A percentile compares a stretch with the other conserved stretches of the same genome.
Evolutionary conservation across 2,329 filamentous ascomycete genomes (phyloP).

Genomic region (Atkinsonella hypoxylon): DNA sequence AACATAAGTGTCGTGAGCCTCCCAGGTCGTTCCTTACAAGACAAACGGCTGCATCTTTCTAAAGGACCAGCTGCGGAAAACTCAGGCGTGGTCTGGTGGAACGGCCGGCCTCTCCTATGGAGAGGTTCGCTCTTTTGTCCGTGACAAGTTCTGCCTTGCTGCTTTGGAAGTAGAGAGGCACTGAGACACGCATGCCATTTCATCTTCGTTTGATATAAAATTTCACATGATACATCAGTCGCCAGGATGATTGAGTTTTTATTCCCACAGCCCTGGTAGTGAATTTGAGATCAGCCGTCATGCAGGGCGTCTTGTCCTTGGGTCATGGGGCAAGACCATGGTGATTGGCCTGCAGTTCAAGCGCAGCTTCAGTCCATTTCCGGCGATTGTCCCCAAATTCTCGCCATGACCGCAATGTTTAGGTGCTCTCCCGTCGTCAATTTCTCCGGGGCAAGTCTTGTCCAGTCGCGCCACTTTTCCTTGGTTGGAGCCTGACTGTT

Average conservation of each 20-base stretch:
- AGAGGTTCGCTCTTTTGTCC: conserved; percentile 8
- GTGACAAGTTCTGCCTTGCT: conserved; percentile 14
- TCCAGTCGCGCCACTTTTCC: conserved; percentile 44
- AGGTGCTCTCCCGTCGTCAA: conserved; percentile 46
- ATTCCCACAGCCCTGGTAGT: conserved; percentile 40
- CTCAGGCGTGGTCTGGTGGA: conserved; percentile 22
- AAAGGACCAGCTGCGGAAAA: conserved; percentile 63
- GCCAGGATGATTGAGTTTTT: conserved; percentile 51
- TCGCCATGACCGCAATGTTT: conserved; percentile 46
- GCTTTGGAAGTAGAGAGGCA: conserved; percentile 32
- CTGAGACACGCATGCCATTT: conserved; percentile 41
- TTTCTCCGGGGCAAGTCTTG: conserved; percentile 50
- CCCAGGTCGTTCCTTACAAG: conserved; percentile 71
- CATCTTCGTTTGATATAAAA: conserved; percentile 41
- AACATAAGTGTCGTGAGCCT: conserved; percentile 64
- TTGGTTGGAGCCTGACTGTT: conserved; percentile 54
- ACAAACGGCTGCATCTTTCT: conserved; percentile 70
- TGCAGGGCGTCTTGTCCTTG: conserved; percentile 44
- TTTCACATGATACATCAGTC: conserved; percentile 55
- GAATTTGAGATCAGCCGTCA: conserved; percentile 55
- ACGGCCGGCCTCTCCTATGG: conserved; percentile 12
- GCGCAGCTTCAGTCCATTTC: conserved; percentile 48
- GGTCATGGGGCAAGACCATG: conserved; percentile 33
- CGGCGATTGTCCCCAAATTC: conserved; percentile 58
- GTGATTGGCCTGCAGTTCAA: conserved; percentile 29